These are phyloP conservation scores for Plectosphaerella sp. DNA, from an alignment of 2,329 filamentous ascomycete species.

Conservation along the genomic window DNA sequence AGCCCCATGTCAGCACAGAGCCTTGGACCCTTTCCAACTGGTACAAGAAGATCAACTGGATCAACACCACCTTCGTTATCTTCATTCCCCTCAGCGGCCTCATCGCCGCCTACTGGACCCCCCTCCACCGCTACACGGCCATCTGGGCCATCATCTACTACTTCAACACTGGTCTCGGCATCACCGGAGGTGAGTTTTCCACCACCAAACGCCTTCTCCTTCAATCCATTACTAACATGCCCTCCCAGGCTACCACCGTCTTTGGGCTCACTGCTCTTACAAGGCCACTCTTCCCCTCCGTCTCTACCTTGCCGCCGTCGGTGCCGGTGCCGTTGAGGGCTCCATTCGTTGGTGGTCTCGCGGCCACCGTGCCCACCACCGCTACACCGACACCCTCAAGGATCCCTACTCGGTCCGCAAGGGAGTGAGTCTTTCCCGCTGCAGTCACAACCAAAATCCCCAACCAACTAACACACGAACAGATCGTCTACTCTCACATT, in stretches of 20 bases:
- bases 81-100: conserved; percentile 71
- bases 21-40: conserved; percentile 79
- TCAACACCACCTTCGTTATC: conserved; percentile 79
- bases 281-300: conserved; percentile 71
- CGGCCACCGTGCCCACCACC: conserved; percentile 82
- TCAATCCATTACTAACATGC: neutral
- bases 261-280: conserved; percentile 85
- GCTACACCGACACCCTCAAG: conserved; percentile 90
- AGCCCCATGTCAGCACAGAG: conserved; percentile 80
- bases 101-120: conserved; percentile 73
- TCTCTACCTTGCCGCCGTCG: conserved; percentile 77
- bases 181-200: conserved; percentile 61
- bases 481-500: conserved; percentile 69
- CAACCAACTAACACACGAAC: neutral
- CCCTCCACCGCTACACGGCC: conserved; percentile 65
- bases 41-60: conserved; percentile 92
- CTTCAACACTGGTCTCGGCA: conserved; percentile 77
- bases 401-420: conserved; percentile 90
- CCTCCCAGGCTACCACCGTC: conserved; percentile 49
- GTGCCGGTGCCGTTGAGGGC: conserved; percentile 78
- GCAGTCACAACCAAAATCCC: neutral
- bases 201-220: too few relatives aligned
- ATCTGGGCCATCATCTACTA: conserved; percentile 75
- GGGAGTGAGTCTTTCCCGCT: conserved; percentile 37
- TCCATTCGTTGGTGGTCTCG: conserved; percentile 88